These are phyloP conservation scores for Coemansia sp. DNA, from an alignment of 192 early-diverging fungal genomes.

Conservation along the genomic window DNA sequence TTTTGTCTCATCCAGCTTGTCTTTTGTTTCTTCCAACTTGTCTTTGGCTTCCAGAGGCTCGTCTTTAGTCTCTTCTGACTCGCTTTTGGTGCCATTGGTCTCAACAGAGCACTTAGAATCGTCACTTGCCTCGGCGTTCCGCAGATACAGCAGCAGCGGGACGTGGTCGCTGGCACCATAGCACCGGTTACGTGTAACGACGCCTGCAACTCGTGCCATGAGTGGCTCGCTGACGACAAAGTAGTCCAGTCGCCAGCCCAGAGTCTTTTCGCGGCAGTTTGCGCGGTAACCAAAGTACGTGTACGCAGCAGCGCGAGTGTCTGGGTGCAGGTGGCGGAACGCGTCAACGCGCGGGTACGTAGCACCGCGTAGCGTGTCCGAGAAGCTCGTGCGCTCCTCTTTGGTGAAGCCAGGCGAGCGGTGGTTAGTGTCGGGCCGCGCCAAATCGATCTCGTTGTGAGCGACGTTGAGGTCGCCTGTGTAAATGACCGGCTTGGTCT, in stretches of 20 bases:
- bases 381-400: slow-evolving; percentile 77
- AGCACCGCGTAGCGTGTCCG: slow-evolving; percentile 56
- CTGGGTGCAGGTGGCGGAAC: slow-evolving; percentile 71
- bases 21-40: too few relatives aligned
- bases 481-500: slow-evolving; percentile 74
- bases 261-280: slow-evolving; percentile 62
- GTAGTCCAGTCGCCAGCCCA: slow-evolving; percentile 90
- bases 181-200: slow-evolving; percentile 68
- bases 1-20: too few relatives aligned
- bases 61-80: too few relatives aligned
- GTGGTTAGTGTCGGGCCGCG: slow-evolving; percentile 73
- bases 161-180: slow-evolving; percentile 91
- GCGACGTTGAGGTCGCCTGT: slow-evolving; percentile 87
- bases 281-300: slow-evolving; percentile 81
- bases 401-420: slow-evolving; percentile 78
- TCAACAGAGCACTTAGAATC: not conserved
- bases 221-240: slow-evolving; percentile 68
- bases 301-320: slow-evolving; percentile 61
- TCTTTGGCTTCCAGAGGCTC: too few relatives aligned
- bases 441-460: slow-evolving; percentile 72
- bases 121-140: not conserved
- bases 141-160: slow-evolving; percentile 66
- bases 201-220: slow-evolving; percentile 59
- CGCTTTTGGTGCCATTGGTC: not conserved
- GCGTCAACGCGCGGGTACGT: slow-evolving; percentile 63